These are phyloP conservation scores for Oryza punctata DNA, from an alignment of 176 grass and related monocot species.

Conservation along the genomic window DNA sequence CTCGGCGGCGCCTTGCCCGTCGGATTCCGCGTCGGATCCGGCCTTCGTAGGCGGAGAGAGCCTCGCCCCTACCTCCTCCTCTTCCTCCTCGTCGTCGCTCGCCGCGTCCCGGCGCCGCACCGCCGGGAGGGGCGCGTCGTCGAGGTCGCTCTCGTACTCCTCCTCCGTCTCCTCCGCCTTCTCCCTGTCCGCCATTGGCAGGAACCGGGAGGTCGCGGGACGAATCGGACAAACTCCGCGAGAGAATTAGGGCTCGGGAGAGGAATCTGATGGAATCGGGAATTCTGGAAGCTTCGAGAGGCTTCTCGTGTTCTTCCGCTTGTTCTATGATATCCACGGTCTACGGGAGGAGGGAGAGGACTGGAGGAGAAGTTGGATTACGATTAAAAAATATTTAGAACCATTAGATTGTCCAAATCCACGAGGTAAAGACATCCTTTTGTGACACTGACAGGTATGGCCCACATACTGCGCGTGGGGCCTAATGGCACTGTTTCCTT, in stretches of 20 bases:
- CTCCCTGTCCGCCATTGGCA: constrained; percentile 50
- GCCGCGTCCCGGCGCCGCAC: constrained; percentile 75
- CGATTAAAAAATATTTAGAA: constrained; percentile 21
- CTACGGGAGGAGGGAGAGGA: background rate
- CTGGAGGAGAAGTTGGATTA: constrained; percentile 15
- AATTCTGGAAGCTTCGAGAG: constrained; percentile 41
- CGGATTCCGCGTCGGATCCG: constrained; percentile 73
- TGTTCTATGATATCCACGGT: constrained; percentile 6
- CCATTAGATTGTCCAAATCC: constrained; percentile 26
- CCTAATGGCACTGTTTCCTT: background rate
- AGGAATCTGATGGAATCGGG: constrained; percentile 41
- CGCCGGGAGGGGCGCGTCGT: constrained; percentile 67
- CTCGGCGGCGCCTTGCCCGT: constrained; percentile 82
- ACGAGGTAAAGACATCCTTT: background rate
- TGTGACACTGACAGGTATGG: background rate
- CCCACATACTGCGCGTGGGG: constrained; percentile 1
- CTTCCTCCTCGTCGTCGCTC: constrained; percentile 82
- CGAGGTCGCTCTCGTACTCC: constrained; percentile 96
- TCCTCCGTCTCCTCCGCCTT: background rate
- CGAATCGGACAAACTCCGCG: constrained; percentile 5
- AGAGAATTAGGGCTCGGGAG: constrained; percentile 25
- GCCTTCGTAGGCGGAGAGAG: constrained; percentile 14
- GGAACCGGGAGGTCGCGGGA: constrained; percentile 27
- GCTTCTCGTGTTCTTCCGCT: constrained; percentile 23
- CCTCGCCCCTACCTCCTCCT: constrained; percentile 1